Conservation (phyloP, 768 basidiomycete genomes). For the Hortiboletus campestris region DNA sequence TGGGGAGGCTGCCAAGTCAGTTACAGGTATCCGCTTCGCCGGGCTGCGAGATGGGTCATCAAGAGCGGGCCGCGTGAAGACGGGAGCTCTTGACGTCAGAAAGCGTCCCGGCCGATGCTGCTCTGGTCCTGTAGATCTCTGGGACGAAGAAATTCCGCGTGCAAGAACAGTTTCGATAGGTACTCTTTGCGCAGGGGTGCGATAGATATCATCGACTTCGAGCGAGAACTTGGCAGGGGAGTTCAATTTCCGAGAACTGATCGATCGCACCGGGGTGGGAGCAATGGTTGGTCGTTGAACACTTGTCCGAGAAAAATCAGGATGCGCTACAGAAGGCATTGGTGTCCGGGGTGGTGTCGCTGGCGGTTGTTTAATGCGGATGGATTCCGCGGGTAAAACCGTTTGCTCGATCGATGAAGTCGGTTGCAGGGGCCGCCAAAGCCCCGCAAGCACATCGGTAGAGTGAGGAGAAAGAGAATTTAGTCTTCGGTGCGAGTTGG, state of each 20-base stretch:
- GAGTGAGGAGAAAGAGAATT: slow-evolving; percentile 64
- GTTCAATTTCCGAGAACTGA: slow-evolving; percentile 5
- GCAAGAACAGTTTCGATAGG: slow-evolving; percentile 51
- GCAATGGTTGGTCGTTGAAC: slow-evolving; percentile 29
- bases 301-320: slow-evolving; percentile 16
- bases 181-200: slow-evolving; percentile 66
- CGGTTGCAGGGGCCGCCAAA: slow-evolving; percentile 30
- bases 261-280: slow-evolving; percentile 29
- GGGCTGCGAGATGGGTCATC: slow-evolving; percentile 39
- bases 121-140: slow-evolving; percentile 35
- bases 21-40: slow-evolving; percentile 34
- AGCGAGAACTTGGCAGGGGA: slow-evolving; percentile 36
- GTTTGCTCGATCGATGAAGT: slow-evolving; percentile 16
- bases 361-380: slow-evolving; percentile 19
- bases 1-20: slow-evolving; percentile 28
- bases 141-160: slow-evolving; percentile 49
- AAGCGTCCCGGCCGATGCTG: slow-evolving; percentile 17
- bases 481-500: slow-evolving; percentile 39
- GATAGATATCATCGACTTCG: slow-evolving; percentile 38
- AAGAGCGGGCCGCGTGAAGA: slow-evolving; percentile 41
- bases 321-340: slow-evolving; percentile 8
- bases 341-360: slow-evolving; percentile 20
- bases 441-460: slow-evolving; percentile 38
- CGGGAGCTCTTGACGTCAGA: slow-evolving; percentile 23
- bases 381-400: slow-evolving; percentile 3